These are phyloP conservation scores for Guillardia theta DNA, from an alignment of 78 protist species.

Conservation along the genomic window DNA sequence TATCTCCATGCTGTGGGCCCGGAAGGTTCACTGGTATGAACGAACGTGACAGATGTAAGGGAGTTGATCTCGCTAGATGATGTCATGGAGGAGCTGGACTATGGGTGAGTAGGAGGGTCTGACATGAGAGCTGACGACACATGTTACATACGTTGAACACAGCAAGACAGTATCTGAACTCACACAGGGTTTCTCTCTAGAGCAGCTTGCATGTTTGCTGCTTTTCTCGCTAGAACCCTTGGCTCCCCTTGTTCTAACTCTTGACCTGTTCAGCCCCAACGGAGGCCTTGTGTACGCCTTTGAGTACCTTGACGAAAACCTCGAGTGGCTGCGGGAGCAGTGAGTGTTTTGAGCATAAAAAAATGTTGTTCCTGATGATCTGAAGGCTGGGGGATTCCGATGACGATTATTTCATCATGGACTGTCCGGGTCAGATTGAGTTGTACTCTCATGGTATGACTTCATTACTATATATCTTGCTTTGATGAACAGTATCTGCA, in stretches of 20 bases:
- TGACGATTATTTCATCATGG: constrained; percentile 94
- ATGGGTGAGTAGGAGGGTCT: constrained; percentile 60
- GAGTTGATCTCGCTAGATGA: constrained; percentile 85
- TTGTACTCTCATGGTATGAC: constrained; percentile 91
- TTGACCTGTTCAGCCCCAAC: too few relatives aligned
- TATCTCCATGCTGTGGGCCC: too few relatives aligned
- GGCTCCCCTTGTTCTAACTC: too few relatives aligned
- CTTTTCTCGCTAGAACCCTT: too few relatives aligned
- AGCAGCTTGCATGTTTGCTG: too few relatives aligned
- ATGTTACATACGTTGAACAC: background rate
- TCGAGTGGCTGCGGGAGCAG: constrained; percentile 72
- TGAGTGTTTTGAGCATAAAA: background rate
- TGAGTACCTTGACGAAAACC: constrained; percentile 83
- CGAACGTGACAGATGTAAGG: constrained; percentile 73
- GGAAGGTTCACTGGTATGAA: background rate
- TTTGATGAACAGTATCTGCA: too few relatives aligned
- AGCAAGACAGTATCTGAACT: background rate
- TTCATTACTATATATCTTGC: too few relatives aligned
- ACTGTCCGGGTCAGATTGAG: constrained; percentile 97
- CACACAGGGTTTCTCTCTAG: background rate
- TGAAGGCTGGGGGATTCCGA: constrained; percentile 77
- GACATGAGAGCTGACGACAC: background rate
- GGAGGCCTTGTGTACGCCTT: constrained; percentile 93
- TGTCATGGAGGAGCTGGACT: constrained; percentile 83
- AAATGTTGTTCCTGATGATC: background rate